phyloP scores from a whole-genome alignment of 1,284 basidiomycete genomes.

The Puccinia hordei region DNA sequence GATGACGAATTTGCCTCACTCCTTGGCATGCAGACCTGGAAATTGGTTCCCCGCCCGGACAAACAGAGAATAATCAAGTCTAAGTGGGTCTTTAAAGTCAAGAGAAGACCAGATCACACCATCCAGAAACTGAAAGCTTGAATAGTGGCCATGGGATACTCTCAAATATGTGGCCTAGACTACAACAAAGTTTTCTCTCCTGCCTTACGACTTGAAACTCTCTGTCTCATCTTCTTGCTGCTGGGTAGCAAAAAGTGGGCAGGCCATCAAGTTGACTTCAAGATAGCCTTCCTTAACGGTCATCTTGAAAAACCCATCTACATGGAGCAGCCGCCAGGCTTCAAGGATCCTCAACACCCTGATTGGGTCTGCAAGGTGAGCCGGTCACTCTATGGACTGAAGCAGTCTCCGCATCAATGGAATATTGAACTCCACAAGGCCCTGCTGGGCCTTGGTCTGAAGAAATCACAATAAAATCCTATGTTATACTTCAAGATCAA shows the following conservation, averaged over 20 bases:
- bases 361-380: conserved; percentile 4
- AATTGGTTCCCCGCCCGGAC: neutral
- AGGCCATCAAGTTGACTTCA: too few species aligned
- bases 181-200: conserved; percentile 2
- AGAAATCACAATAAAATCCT: neutral
- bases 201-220: neutral
- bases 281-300: too few species aligned
- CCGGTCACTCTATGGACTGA: neutral
- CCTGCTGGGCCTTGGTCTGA: neutral
- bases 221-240: too few species aligned
- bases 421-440: neutral
- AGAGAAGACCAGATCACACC: too few species aligned
- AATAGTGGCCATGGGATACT: too few species aligned
- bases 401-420: conserved; percentile 12
- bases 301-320: too few species aligned
- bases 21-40: neutral
- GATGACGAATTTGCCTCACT: conserved; percentile 15
- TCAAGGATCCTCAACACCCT: neutral
- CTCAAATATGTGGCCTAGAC: too few species aligned
- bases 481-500: neutral
- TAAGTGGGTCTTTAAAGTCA: too few species aligned
- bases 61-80: too few species aligned
- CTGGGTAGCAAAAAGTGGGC: too few species aligned
- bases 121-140: too few species aligned
- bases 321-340: neutral